A percentile compares a stretch with the other conserved stretches of the same genome.
Evolutionary conservation across 139 green algal species (phyloP).

Genomic region (Chloropicon primus): DNA sequence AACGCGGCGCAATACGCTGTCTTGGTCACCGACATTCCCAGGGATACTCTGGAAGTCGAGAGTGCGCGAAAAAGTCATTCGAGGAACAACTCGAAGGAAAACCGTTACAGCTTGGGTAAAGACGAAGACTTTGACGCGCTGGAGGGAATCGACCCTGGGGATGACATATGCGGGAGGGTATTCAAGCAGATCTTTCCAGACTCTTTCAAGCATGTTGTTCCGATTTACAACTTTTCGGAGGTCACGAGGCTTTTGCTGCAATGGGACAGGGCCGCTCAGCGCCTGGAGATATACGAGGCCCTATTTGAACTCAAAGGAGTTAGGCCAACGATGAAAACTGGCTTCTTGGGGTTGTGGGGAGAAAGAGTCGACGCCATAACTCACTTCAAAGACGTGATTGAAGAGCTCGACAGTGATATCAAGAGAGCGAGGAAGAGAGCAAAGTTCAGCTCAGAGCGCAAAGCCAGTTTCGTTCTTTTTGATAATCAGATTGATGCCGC

Average conservation of each 20-base stretch:
- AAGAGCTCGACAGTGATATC: neutral
- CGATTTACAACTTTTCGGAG: neutral
- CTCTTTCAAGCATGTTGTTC: neutral
- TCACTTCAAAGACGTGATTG: neutral
- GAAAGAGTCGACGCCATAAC: neutral
- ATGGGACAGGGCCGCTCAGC: neutral
- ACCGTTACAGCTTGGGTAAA: neutral
- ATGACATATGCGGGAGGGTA: neutral
- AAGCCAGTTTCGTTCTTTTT: neutral
- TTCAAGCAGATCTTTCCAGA: neutral
- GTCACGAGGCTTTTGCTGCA: neutral
- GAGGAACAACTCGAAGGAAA: neutral
- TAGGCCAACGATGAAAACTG: neutral
- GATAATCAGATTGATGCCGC: neutral
- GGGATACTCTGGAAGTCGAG: neutral
- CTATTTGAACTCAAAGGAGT: neutral
- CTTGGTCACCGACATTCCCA: neutral
- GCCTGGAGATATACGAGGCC: neutral
- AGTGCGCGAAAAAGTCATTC: neutral
- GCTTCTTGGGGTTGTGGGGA: neutral
- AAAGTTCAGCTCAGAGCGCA: neutral
- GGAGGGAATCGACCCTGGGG: neutral
- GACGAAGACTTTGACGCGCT: neutral
- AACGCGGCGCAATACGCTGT: neutral
- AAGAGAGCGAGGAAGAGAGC: neutral